Percentiles rank a stretch among this genome's conserved stretches.
phyloP scores from a whole-genome alignment of 768 basidiomycete species.

The Tulasnella sp. region DNA sequence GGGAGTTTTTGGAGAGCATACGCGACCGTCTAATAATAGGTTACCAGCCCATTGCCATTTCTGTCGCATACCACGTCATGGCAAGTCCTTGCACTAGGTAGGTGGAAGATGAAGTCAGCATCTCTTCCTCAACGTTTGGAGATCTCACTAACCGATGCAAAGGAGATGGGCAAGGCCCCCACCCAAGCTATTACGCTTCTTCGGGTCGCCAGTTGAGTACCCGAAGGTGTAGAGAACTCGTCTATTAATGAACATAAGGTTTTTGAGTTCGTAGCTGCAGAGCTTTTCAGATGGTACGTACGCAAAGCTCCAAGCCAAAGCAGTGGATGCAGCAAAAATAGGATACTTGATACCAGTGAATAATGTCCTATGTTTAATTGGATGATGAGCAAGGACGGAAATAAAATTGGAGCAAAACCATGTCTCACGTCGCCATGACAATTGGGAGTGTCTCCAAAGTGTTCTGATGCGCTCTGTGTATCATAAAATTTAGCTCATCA shows the following conservation, averaged over 20 bases:
- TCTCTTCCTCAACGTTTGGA: too few species aligned
- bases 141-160: too few species aligned
- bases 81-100: too few species aligned
- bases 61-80: too few species aligned
- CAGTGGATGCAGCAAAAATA: background rate
- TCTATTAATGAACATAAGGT: background rate
- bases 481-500: background rate
- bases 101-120: too few species aligned
- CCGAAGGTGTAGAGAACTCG: slow-evolving; percentile 7
- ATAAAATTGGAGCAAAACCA: background rate
- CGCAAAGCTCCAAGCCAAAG: background rate
- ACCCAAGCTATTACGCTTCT: background rate
- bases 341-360: slow-evolving; percentile 12
- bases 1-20: too few species aligned
- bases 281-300: background rate
- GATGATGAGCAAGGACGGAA: background rate
- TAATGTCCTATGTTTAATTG: background rate
- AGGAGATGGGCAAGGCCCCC: background rate
- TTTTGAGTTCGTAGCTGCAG: background rate
- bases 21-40: too few species aligned
- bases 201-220: background rate
- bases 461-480: background rate
- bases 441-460: slow-evolving; percentile 1
- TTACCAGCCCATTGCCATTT: too few species aligned
- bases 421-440: background rate